These are phyloP conservation scores for Mucor piriformis DNA, from an alignment of 371 early-diverging fungal genomes.

Conservation along the genomic window DNA sequence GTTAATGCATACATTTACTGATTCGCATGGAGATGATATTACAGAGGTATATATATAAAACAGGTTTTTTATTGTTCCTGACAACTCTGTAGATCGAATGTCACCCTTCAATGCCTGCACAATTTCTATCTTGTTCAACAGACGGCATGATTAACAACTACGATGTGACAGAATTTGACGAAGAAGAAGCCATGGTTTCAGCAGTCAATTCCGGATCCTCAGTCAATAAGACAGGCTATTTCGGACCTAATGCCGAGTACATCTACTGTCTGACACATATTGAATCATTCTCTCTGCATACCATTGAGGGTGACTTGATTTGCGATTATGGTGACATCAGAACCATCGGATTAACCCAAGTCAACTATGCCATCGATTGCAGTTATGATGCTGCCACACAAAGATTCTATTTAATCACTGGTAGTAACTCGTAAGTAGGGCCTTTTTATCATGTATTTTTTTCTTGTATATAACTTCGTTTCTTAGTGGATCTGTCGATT, in stretches of 20 bases:
- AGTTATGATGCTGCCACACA: constrained; percentile 69
- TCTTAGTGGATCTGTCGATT: constrained; percentile 66
- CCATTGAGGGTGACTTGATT: constrained; percentile 60
- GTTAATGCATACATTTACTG: constrained; percentile 63
- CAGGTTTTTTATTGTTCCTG: no score
- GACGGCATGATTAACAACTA: constrained; percentile 82
- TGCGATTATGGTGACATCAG: constrained; percentile 84
- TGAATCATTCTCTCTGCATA: constrained; percentile 82
- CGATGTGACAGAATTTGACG: constrained; percentile 72
- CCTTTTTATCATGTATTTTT: constrained; percentile 12
- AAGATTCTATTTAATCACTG: constrained; percentile 81
- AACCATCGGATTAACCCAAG: constrained; percentile 42
- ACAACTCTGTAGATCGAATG: constrained; percentile 65
- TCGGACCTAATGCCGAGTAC: constrained; percentile 87
- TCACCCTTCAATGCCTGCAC: constrained; percentile 67
- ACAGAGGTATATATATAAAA: constrained; percentile 62
- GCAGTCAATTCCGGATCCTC: constrained; percentile 84
- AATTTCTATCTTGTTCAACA: constrained; percentile 70
- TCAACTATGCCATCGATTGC: constrained; percentile 89
- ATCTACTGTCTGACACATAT: constrained; percentile 85
- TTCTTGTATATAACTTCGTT: neutral
- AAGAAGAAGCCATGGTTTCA: constrained; percentile 85
- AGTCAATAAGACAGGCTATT: constrained; percentile 82
- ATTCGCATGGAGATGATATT: constrained; percentile 92
- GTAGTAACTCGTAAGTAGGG: constrained; percentile 67